A percentile compares a stretch with the other conserved stretches of the same genome.
phyloP scores from a whole-genome alignment of 495 filamentous ascomycete species.

The Lasiosphaeriaceae sp. region DNA sequence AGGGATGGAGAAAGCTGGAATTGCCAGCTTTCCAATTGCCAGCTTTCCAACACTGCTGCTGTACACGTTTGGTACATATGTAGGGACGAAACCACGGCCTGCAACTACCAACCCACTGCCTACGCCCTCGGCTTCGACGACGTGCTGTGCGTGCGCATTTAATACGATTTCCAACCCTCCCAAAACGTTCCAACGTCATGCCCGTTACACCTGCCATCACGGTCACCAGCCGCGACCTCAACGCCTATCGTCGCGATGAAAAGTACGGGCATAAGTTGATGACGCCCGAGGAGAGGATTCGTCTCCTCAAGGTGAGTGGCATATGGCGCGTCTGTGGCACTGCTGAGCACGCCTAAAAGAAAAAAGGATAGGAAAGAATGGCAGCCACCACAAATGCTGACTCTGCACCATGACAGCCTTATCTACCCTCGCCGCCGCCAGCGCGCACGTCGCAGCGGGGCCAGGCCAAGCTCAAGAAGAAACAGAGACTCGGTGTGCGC shows the following conservation, averaged over 20 bases:
- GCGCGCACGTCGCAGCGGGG: constrained; percentile 26
- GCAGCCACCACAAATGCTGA: neutral
- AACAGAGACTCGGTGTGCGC: constrained; percentile 53
- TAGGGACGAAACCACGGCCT: too few species aligned
- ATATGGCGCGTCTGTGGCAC: neutral
- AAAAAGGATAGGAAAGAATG: neutral
- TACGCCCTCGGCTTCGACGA: too few species aligned
- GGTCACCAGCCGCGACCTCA: constrained; percentile 48
- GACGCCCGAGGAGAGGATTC: constrained; percentile 62
- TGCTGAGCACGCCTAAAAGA: neutral
- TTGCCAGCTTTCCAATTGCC: too few species aligned
- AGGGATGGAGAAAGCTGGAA: too few species aligned
- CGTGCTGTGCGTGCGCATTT: too few species aligned
- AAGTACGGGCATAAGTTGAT: constrained; percentile 56
- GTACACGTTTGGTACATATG: too few species aligned
- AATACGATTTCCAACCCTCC: too few species aligned
- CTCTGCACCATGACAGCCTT: constrained; percentile 48
- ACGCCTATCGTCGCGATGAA: constrained; percentile 62
- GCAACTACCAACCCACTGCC: too few species aligned
- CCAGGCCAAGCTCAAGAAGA: constrained; percentile 16
- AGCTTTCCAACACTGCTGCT: too few species aligned
- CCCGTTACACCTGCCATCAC: constrained; percentile 39
- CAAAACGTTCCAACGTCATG: neutral
- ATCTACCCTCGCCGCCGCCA: constrained; percentile 61
- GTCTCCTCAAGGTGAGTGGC: constrained; percentile 52